These are phyloP conservation scores for Obba rivulosa DNA, from an alignment of 768 basidiomycete species.

Conservation along the genomic window DNA sequence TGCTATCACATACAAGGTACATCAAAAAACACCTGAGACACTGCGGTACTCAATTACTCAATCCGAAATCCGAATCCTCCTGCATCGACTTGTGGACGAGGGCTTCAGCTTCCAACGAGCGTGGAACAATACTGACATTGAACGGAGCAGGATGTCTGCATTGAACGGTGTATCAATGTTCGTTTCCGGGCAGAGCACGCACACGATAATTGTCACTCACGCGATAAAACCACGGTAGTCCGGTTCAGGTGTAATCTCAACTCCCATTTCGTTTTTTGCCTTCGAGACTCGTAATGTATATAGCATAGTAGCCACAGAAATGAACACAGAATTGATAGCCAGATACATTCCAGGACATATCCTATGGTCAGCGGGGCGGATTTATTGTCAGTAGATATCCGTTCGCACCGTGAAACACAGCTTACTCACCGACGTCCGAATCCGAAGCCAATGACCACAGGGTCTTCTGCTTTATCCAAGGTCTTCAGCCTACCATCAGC, in stretches of 20 bases:
- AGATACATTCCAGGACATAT: slow-evolving; percentile 12
- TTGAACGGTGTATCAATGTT: neutral
- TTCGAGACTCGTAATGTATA: slow-evolving; percentile 20
- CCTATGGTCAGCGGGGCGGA: neutral
- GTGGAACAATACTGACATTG: slow-evolving; percentile 8
- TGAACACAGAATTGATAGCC: slow-evolving; percentile 22
- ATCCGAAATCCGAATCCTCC: no score
- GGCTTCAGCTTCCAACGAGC: slow-evolving; percentile 14
- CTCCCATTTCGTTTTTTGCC: slow-evolving; percentile 7
- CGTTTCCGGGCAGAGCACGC: neutral
- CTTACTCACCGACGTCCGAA: slow-evolving; percentile 26
- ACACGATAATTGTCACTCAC: slow-evolving; percentile 15
- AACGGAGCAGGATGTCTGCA: slow-evolving; percentile 13
- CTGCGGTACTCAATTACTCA: no score
- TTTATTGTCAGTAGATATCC: slow-evolving; percentile 5
- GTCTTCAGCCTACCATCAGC: slow-evolving; percentile 10
- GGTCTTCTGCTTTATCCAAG: slow-evolving; percentile 19
- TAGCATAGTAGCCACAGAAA: slow-evolving; percentile 19
- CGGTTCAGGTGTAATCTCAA: slow-evolving; percentile 8
- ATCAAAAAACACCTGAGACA: no score
- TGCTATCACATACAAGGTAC: no score
- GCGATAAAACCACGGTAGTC: no score
- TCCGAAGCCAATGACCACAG: slow-evolving; percentile 26
- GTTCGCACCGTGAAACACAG: neutral
- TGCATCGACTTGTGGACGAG: slow-evolving; percentile 1